Percentiles rank a stretch among this genome's conserved stretches.
phyloP scores from a whole-genome alignment of 768 basidiomycete species.

The Clavaria fumosa region DNA sequence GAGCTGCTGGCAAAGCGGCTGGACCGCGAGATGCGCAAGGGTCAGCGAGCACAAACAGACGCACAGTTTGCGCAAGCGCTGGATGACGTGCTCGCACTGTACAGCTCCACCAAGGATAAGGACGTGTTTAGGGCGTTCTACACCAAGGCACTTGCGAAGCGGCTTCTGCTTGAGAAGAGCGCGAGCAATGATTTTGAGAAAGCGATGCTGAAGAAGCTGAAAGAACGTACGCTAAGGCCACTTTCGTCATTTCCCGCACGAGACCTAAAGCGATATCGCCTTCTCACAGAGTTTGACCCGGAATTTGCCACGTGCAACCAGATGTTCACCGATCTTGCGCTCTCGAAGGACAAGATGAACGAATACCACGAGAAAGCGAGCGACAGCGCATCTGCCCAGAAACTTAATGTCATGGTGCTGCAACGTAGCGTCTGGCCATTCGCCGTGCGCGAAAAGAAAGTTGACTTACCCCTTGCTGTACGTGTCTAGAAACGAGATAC shows the following conservation, averaged over 20 bases:
- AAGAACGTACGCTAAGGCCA: conserved; percentile 36
- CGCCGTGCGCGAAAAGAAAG: conserved; percentile 29
- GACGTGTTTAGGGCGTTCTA: conserved; percentile 93
- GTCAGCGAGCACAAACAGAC: conserved; percentile 58
- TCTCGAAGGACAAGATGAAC: conserved; percentile 58
- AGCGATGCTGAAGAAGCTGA: conserved; percentile 70
- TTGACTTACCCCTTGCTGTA: conserved; percentile 42
- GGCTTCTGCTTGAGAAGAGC: conserved; percentile 67
- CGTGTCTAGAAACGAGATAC: too few relatives aligned
- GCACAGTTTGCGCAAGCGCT: conserved; percentile 45
- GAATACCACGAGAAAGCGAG: conserved; percentile 41
- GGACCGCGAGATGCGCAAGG: conserved; percentile 75
- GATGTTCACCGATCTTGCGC: conserved; percentile 84
- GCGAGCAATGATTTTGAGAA: conserved; percentile 83
- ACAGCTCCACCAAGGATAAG: conserved; percentile 81
- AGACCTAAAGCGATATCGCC: conserved; percentile 3
- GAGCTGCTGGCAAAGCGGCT: conserved; percentile 89
- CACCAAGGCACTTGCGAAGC: conserved; percentile 74
- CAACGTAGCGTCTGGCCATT: conserved; percentile 87
- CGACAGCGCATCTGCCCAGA: conserved; percentile 25
- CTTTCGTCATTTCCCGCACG: background rate
- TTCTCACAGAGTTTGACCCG: conserved; percentile 68
- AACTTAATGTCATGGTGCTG: conserved; percentile 66
- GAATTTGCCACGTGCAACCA: conserved; percentile 89
- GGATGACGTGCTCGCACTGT: conserved; percentile 55